Evolutionary conservation across 768 basidiomycete species (phyloP).

Genomic region (Butyriboletus loyo): DNA sequence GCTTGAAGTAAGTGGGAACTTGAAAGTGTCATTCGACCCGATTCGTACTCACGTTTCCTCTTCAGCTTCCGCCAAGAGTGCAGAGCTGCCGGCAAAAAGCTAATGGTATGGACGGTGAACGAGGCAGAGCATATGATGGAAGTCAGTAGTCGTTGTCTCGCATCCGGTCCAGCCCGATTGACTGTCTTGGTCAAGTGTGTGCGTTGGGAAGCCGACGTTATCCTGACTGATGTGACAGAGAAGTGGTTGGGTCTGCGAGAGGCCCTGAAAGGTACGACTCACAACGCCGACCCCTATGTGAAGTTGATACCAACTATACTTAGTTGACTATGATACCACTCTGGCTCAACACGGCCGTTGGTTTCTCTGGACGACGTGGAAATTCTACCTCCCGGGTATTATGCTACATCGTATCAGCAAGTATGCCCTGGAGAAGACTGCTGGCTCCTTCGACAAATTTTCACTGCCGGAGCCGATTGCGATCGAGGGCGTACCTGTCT

Average conservation of each 20-base stretch:
- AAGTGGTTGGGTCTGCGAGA: conserved; percentile 64
- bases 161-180: not conserved
- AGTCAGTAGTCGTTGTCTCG: conserved; percentile 39
- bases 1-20: conserved; percentile 50
- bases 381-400: conserved; percentile 55
- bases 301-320: not conserved
- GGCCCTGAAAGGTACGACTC: conserved; percentile 50
- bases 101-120: conserved; percentile 98
- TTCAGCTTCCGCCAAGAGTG: conserved; percentile 78
- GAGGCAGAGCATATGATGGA: conserved; percentile 86
- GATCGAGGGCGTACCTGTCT: conserved; percentile 16
- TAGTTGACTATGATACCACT: conserved; percentile 68
- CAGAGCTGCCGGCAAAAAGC: conserved; percentile 69
- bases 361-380: conserved; percentile 71
- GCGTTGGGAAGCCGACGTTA: conserved; percentile 74
- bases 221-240: conserved; percentile 73
- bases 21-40: not conserved
- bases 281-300: not conserved
- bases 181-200: conserved; percentile 49
- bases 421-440: conserved; percentile 44
- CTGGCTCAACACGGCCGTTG: conserved; percentile 58
- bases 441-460: conserved; percentile 51
- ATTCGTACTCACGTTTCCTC: conserved; percentile 3
- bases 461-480: conserved; percentile 24
- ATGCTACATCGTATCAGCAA: conserved; percentile 29